A percentile compares a stretch with the other conserved stretches of the same genome.
These are phyloP conservation scores for Hemileccinum impolitum DNA, from an alignment of 768 basidiomycete genomes.

Conservation along the genomic window DNA sequence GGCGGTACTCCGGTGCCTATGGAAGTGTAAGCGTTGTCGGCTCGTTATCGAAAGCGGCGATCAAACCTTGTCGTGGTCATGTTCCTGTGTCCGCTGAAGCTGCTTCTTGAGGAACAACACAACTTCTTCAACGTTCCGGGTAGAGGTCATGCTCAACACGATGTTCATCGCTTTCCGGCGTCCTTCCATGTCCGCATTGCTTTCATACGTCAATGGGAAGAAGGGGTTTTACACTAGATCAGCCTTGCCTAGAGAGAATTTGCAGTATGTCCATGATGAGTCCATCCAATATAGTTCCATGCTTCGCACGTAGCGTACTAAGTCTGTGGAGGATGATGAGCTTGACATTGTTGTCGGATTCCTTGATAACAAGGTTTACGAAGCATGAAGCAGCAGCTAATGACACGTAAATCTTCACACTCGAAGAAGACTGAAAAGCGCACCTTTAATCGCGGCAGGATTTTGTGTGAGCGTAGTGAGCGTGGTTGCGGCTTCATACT, in stretches of 20 bases:
- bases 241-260: slow-evolving; percentile 69
- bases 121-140: slow-evolving; percentile 94
- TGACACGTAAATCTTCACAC: background rate
- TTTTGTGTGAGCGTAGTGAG: slow-evolving; percentile 93
- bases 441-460: slow-evolving; percentile 93
- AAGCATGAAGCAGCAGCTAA: slow-evolving; percentile 86
- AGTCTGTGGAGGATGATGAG: slow-evolving; percentile 94
- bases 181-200: slow-evolving; percentile 93
- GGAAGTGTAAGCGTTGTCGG: background rate
- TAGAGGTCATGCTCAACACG: slow-evolving; percentile 89
- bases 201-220: background rate
- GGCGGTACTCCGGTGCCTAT: slow-evolving; percentile 91
- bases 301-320: slow-evolving; percentile 74
- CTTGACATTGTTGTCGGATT: slow-evolving; percentile 99
- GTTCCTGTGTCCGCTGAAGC: slow-evolving; percentile 87
- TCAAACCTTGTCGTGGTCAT: slow-evolving; percentile 85
- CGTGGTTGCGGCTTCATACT: slow-evolving; percentile 96
- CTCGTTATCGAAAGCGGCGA: background rate
- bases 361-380: slow-evolving; percentile 87
- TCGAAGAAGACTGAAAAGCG: background rate
- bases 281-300: slow-evolving; percentile 84
- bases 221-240: background rate
- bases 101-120: slow-evolving; percentile 97
- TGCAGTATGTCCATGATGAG: slow-evolving; percentile 96
- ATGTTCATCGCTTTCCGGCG: slow-evolving; percentile 88